Base-by-base conservation (phyloP, 805 yeast genomes). In the Tetrapisispora namnaoensis region DNA sequence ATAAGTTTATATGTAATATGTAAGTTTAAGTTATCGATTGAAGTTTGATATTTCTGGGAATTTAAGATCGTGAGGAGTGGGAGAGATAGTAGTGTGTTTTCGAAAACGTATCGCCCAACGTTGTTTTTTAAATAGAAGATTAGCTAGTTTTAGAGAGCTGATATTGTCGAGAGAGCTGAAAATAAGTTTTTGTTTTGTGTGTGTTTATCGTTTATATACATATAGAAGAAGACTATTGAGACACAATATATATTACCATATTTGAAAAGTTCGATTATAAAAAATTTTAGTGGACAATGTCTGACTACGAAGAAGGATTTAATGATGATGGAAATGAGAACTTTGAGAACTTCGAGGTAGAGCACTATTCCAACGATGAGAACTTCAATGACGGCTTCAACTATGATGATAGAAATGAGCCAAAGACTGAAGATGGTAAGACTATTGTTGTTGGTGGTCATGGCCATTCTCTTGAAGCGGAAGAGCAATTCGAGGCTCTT, bases 331-430 rank as follows among this genome's bases (percentile, higher is more conserved):
- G 74, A 48, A 42, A 42, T 42, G 88, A 83, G 60, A 72, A 79
- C 68, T 80, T 68, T 58, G 95, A 80, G 56, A 95, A 89, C 59
- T 86, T 83, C 66, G 96, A 88, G 50, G 90, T 82, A 53, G 95
- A 84, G 53, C 88, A 85, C 60, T 82, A 81, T 65, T 82, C 90
- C 5, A 95, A 85, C 57, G 81, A 77, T 34, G 93, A 80, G 49
- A 77, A 75, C 49, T 64, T 60, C 47, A 69, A 57, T 21, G 71
- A 60, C 20, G 65, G 60, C 71, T 30, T 27, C 21, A 28, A 17
- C 4, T 13, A 42, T 42, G 45, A 45, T 20, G 41, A 42, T 62
- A 60, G 70, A 62, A 32, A 32, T 32, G 54, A 52, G 38, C 54
- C 55, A 28, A 72, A 74, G 42, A 78, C 75, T 40, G 76, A 70